phyloP scores from a whole-genome alignment of 305 asterid genomes.

The Fraxinus paxiana region DNA sequence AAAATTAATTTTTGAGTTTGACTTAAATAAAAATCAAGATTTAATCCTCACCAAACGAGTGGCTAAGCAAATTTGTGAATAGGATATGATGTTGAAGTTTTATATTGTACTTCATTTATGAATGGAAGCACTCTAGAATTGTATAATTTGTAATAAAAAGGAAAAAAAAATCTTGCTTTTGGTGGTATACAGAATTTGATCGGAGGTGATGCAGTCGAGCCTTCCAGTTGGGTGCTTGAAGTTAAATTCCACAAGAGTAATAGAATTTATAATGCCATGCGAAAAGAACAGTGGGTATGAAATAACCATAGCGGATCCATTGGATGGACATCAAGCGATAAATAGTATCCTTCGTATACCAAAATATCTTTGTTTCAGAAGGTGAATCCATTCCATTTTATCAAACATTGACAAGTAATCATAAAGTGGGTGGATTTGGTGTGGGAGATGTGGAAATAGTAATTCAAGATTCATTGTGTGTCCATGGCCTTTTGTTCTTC shows the following conservation, averaged over 20 bases:
- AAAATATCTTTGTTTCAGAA: not conserved
- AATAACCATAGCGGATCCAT: not conserved
- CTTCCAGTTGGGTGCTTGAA: not conserved
- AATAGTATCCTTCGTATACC: not conserved
- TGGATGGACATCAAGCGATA: not conserved
- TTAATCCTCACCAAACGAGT: not conserved
- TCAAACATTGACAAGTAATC: not conserved
- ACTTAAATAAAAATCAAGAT: not conserved
- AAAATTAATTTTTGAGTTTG: not conserved
- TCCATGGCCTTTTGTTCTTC: not conserved
- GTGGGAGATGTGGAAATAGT: not conserved
- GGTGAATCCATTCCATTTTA: not conserved
- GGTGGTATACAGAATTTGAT: not conserved
- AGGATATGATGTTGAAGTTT: not conserved
- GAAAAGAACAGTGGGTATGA: not conserved
- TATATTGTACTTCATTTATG: not conserved
- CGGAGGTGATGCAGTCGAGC: not conserved
- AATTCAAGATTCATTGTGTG: conserved; percentile 5
- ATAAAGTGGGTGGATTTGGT: conserved; percentile 3
- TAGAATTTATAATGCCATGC: not conserved
- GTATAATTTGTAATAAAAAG: not conserved
- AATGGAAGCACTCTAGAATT: not conserved
- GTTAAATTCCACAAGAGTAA: not conserved
- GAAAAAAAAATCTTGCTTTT: not conserved
- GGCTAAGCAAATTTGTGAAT: not conserved